Evolutionary conservation across 805 yeast genomes (phyloP), one percentile per base, ranked within the genome.

Genomic region (Priceomyces haplophilus): DNA sequence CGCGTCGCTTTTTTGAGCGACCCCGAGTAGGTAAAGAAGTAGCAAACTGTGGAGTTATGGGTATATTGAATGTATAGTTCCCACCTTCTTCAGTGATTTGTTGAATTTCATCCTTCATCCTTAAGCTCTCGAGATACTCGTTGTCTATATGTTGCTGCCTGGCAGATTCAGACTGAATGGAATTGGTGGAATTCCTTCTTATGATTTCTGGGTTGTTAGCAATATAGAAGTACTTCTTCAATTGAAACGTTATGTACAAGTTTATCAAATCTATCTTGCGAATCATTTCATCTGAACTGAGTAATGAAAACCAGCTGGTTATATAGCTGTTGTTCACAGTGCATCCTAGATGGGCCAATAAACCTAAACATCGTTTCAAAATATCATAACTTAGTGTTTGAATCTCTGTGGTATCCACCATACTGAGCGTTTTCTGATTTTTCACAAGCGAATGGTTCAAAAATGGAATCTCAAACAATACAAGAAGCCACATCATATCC

Each of bases 191-290:
- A 7, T 32, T 41, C 19, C 53, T 38, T 33, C 56, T 40, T 24
- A 32, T 35, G 13, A 46, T 30, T 10, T 49, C 50, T 2, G 61
- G 61, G 31, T 59, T 64, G 46, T 65, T 56, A 40, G 67, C 62
- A 44, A 56, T 49, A 55, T 69, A 74, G 48, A 74, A 67, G 41
- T 78, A 69, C 45, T 79, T 71, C 32, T 81, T 76, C 42, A 90
- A 66, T 35, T 87, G 88, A 55, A 85, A 88, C 0, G 95, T 84
- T 29, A 89, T 75, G 61, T 85, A 88, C 17, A 88, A 69, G 54
- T 89, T 90, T 38, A 87, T 53, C 24, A 85, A 65, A 31, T 88
- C 88, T 0, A 88, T 75, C 50, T 82, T 81, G 2, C 59, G 54
- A 7, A 59, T 58, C 48, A 85, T 83, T 7, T 66, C 71, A 0